Evolutionary conservation across 148 eudicot species (phyloP).

Genomic region (Rhododendron griersonianum): DNA sequence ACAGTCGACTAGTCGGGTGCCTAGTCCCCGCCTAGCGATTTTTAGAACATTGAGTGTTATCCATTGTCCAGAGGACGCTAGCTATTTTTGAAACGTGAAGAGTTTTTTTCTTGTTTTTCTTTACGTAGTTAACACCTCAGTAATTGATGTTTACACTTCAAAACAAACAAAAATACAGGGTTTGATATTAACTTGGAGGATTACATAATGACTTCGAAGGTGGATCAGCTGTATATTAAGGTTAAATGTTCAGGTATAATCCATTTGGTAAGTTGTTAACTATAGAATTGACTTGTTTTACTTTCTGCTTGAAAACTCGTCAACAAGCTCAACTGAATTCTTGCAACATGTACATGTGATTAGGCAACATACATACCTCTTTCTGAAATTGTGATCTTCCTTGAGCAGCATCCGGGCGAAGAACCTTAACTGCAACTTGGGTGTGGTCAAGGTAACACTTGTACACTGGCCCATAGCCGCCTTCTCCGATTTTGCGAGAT

Average conservation of each 20-base stretch:
- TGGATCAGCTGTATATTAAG: too few species aligned
- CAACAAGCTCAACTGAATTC: background rate
- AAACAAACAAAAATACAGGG: too few species aligned
- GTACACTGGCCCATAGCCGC: constrained; percentile 93
- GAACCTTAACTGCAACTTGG: constrained; percentile 73
- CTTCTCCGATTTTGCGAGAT: constrained; percentile 82
- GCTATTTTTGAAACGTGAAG: too few species aligned
- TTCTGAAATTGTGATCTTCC: constrained; percentile 91
- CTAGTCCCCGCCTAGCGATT: too few species aligned
- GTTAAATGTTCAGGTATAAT: background rate
- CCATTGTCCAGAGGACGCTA: too few species aligned
- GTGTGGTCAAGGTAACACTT: constrained; percentile 73
- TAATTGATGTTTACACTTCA: too few species aligned
- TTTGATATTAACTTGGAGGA: too few species aligned
- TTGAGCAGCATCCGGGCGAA: constrained; percentile 96
- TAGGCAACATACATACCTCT: constrained; percentile 45
- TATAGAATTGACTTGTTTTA: background rate
- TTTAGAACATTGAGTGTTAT: too few species aligned
- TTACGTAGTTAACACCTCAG: too few species aligned
- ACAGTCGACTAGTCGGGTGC: too few species aligned
- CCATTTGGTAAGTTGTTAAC: background rate
- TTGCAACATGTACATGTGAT: background rate
- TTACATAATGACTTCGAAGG: too few species aligned
- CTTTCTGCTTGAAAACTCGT: background rate
- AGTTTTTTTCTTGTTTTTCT: too few species aligned